Base-by-base conservation (phyloP, 805 yeast genomes). In the Jamesozyma gamospora region DNA sequence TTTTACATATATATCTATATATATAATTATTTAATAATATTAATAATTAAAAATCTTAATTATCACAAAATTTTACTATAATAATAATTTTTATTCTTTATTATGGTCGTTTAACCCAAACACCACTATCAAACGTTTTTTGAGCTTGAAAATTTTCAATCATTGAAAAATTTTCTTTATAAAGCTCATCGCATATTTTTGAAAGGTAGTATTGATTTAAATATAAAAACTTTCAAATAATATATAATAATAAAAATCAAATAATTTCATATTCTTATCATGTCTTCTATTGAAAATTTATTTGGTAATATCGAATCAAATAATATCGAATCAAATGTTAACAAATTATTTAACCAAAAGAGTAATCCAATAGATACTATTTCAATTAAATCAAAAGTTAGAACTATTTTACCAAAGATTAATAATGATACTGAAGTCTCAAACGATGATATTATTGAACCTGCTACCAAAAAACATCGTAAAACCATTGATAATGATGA, bases 321-420 rank as follows among this genome's bases (percentile, higher is more conserved):
- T 34, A 59, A 58, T 30, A 55, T 60, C 17, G 65, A 62, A 19
- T 48, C 63, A 9, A 45, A 50, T n/a, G 55, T 62, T 11, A 53
- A 53, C 24, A 47, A 62, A 25, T 60, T 72, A 40, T 64, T 69
- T 41, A 48, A 63, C 27, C 56, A 58, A 34, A 56, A 67, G 11
- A 50, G 70, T 21, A 75, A 74, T 16, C 77, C 79, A 12, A 67
- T 79, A 2, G 38, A 39, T 14, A 35, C 26, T 19, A 8, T 39
- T 4, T 39, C 38, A 5, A 39, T 39, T 27, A 34, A 39, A 28
- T 16, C 35, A 6, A 39, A 35, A 19, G n/a, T 39, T 18, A 39
- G 41, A 39, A 39, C 41, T 12, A 39, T 39, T 9, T 19, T 39
- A 27, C 41, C 41, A 19, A 14, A 31, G 3, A 31, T 38, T 18